Percentiles rank a stretch among this genome's conserved stretches.
These are phyloP conservation scores for Triticum aestivum DNA, from an alignment of 176 grass and related monocot species.

Conservation along the genomic window IWGSC_CS_RefSeq_v2.1 NC_057794.1:442014941-442015440, in stretches of 20 bases:
- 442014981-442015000: background rate
- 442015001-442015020: background rate
- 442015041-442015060: background rate
- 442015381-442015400: too few species aligned
- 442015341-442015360: too few species aligned
- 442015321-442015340: too few species aligned
- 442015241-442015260: background rate
- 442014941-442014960: too few species aligned
- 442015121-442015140: conserved; percentile 55
- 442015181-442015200: too few species aligned
- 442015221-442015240: background rate
- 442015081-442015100: conserved; percentile 63
- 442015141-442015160: conserved; percentile 99
- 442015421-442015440: too few species aligned
- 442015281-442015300: background rate
- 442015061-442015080: background rate
- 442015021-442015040: too few species aligned
- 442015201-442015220: too few species aligned
- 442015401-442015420: background rate
- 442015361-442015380: too few species aligned
- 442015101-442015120: conserved; percentile 83
- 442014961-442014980: too few species aligned
- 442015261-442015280: background rate
- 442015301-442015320: too few species aligned
- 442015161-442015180: conserved; percentile 84